Percentiles rank a stretch among this genome's conserved stretches.
These are phyloP conservation scores for Colletotrichum lupini DNA, from an alignment of 2,329 filamentous ascomycete species.

Conservation along the genomic window DNA sequence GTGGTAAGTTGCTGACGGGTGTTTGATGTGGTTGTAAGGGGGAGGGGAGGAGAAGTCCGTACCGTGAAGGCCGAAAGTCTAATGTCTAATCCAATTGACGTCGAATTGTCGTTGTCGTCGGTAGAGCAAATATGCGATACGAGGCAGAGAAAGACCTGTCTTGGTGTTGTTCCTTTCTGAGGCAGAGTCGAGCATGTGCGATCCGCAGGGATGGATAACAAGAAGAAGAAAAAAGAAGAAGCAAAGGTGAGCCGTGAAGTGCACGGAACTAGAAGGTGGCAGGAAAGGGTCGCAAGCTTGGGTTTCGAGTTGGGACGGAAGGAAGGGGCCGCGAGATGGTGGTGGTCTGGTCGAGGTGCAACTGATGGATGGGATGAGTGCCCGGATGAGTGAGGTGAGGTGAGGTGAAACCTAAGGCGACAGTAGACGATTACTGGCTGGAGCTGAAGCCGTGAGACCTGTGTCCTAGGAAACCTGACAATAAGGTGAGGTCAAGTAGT, in stretches of 20 bases:
- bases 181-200: background rate
- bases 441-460: background rate
- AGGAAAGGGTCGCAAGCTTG: background rate
- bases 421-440: background rate
- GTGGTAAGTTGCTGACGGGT: background rate
- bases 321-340: background rate
- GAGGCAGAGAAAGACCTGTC: background rate
- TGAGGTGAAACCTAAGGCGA: background rate
- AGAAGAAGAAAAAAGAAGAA: background rate
- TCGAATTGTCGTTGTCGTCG: background rate
- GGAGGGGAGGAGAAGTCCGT: background rate
- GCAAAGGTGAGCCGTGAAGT: no score
- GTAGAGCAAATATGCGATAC: background rate
- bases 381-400: no score
- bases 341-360: background rate
- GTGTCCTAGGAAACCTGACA: background rate
- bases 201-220: constrained; percentile 1
- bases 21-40: background rate
- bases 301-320: background rate
- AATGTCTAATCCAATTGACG: background rate
- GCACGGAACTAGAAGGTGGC: background rate
- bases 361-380: background rate
- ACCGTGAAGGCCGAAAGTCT: background rate
- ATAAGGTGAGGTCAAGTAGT: background rate
- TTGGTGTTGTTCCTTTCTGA: constrained; percentile 2